These are phyloP conservation scores for Posidonia oceanica DNA, from an alignment of 116 monocot species.

Conservation along the genomic window DNA sequence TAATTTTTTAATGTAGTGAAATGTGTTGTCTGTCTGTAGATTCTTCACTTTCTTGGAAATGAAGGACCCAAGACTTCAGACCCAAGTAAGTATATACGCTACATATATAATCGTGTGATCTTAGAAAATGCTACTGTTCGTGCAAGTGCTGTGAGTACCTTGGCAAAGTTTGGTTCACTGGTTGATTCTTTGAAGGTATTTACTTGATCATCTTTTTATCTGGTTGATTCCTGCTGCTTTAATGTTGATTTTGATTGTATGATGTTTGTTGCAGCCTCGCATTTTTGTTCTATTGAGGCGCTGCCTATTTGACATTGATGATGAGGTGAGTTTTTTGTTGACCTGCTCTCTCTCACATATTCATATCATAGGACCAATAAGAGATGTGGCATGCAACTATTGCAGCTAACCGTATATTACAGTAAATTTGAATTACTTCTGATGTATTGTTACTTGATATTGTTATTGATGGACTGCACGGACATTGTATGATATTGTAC, in stretches of 20 bases:
- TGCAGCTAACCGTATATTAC: too few relatives aligned
- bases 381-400: too few relatives aligned
- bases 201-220: background rate
- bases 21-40: slow-evolving; percentile 23
- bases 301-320: slow-evolving; percentile 93
- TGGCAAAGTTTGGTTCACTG: slow-evolving; percentile 93
- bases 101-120: slow-evolving; percentile 95
- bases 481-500: too few relatives aligned
- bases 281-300: slow-evolving; percentile 93
- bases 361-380: too few relatives aligned
- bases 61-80: slow-evolving; percentile 95
- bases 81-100: slow-evolving; percentile 91
- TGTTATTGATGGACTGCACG: too few relatives aligned
- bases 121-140: slow-evolving; percentile 97
- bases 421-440: too few relatives aligned
- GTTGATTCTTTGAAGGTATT: slow-evolving; percentile 90
- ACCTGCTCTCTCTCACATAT: background rate
- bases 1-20: background rate
- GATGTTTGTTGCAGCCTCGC: slow-evolving; percentile 56
- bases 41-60: slow-evolving; percentile 95
- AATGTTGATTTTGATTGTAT: background rate
- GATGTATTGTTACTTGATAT: too few relatives aligned
- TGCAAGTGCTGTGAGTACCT: slow-evolving; percentile 92
- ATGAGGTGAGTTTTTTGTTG: slow-evolving; percentile 57
- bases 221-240: background rate